Percentiles rank a stretch among this genome's conserved stretches.
phyloP scores from a whole-genome alignment of 768 basidiomycete genomes.

The Podaxis rugospora region DNA sequence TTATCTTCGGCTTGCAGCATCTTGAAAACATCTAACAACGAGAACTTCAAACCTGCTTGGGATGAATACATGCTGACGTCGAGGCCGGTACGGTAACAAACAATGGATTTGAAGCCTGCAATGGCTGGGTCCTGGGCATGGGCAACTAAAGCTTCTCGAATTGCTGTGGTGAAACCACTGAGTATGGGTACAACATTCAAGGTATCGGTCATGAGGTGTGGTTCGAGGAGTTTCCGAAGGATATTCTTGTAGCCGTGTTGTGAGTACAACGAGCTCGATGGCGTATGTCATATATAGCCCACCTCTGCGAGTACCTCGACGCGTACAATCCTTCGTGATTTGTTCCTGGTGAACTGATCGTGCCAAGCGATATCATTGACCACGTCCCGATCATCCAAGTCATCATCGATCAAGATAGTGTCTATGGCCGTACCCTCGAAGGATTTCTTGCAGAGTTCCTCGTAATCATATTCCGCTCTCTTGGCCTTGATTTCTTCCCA shows the following conservation, averaged over 20 bases:
- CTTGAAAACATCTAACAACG: conserved; percentile 26
- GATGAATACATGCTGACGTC: conserved; percentile 35
- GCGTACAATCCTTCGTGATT: conserved; percentile 59
- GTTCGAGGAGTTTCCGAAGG: conserved; percentile 23
- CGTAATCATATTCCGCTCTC: conserved; percentile 43
- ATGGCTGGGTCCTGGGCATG: conserved; percentile 44
- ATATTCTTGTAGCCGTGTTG: conserved; percentile 24
- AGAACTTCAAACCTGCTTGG: conserved; percentile 23
- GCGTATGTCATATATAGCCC: conserved; percentile 10
- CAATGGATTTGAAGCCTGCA: conserved; percentile 70
- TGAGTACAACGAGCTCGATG: conserved; percentile 6
- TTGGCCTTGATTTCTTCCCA: conserved; percentile 60
- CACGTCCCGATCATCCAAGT: conserved; percentile 44
- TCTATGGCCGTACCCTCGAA: conserved; percentile 58
- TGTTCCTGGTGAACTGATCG: conserved; percentile 48
- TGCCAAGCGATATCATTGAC: conserved; percentile 59
- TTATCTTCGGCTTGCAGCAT: conserved; percentile 30
- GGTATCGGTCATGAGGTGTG: conserved; percentile 13
- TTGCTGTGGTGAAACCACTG: conserved; percentile 25
- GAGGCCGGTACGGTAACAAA: conserved; percentile 76
- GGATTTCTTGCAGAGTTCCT: conserved; percentile 50
- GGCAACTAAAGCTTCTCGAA: conserved; percentile 32
- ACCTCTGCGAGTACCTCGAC: conserved; percentile 76
- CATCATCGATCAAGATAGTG: conserved; percentile 71
- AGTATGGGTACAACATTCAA: conserved; percentile 19